Base-by-base conservation (phyloP, 2,329 filamentous ascomycete genomes). In the Chaetomiaceae sp. region DNA sequence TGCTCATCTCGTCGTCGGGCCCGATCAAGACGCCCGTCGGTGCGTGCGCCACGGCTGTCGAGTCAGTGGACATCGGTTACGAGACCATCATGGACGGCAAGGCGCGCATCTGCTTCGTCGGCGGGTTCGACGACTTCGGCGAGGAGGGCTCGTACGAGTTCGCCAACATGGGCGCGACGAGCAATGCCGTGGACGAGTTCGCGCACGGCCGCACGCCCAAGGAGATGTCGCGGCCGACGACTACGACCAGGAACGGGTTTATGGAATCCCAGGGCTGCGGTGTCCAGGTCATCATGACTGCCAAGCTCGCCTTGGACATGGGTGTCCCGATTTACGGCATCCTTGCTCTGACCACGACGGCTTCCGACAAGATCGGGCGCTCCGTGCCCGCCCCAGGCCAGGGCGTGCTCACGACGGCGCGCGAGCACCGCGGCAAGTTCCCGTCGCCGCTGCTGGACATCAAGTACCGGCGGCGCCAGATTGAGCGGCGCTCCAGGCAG, bases 111-210 rank as follows among this genome's bases (percentile, higher is more conserved):
- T 97, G 91, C 77, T 85, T 98, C 56, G 94, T 98, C 49, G 93
- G 93, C 79, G 93, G 93, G 58, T 97, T 98, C 62, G 93, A 98
- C 72, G 94, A 98, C 71, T 96, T 98, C 74, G 89, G 94, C 62
- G 93, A 98, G 71, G 93, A 98, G 71, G 94, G 93, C 42, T 98
- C 93, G 1, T 98, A 96, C 63, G 93, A 98, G 69, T 98, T 98
- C 66, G 93, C 93, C 75, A 98, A 98, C 76, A 98, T 98, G 93
- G 95, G 95, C 72, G 93, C 93, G 49, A 98, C 93, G 46, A 96
- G 90, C 78, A 98, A 97, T 64, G 90, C 91, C 20, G 86, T 96
- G 51, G 90, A 97, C 58, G 94, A 98, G 67, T 88, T 98, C 59
- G 88, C 83, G 9, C 93, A 97, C 62, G 93, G 93, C 38, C 88